Percentiles rank a stretch among this genome's conserved stretches.
Conservation (phyloP, 805 yeast genomes). For the Priceomyces carsonii region DNA sequence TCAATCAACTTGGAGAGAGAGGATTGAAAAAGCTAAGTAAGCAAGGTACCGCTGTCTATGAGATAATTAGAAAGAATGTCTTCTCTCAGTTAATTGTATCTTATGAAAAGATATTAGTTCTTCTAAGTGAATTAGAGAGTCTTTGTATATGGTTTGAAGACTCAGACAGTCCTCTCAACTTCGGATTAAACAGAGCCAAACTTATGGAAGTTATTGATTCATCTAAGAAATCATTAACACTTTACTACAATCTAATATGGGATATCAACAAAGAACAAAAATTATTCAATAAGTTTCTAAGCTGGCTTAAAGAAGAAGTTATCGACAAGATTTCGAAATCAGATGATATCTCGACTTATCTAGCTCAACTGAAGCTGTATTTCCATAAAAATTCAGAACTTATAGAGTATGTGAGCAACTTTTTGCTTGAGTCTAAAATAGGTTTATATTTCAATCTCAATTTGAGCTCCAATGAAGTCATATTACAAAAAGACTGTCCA, state of each 20-base stretch:
- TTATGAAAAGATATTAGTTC: constrained; percentile 53
- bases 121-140: constrained; percentile 45
- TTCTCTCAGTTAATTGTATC: constrained; percentile 55
- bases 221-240: constrained; percentile 28
- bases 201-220: constrained; percentile 6
- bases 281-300: constrained; percentile 43
- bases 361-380: constrained; percentile 10
- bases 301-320: constrained; percentile 43
- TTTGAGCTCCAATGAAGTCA: constrained; percentile 12
- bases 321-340: constrained; percentile 37
- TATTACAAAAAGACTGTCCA: constrained; percentile 4
- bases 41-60: constrained; percentile 52
- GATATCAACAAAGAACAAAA: constrained; percentile 47
- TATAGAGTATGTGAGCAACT: constrained; percentile 22
- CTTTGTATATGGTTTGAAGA: constrained; percentile 36
- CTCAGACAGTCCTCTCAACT: constrained; percentile 11
- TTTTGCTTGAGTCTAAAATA: constrained; percentile 19
- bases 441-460: constrained; percentile 21
- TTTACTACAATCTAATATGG: constrained; percentile 39
- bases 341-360: constrained; percentile 28
- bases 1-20: constrained; percentile 66
- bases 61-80: constrained; percentile 46
- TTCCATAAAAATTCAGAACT: constrained; percentile 20
- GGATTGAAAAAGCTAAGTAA: constrained; percentile 58
- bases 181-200: constrained; percentile 10